Evolutionary conservation across 78 protist species (phyloP).

Genomic region (Anaeramoeba flamelloides): DNA sequence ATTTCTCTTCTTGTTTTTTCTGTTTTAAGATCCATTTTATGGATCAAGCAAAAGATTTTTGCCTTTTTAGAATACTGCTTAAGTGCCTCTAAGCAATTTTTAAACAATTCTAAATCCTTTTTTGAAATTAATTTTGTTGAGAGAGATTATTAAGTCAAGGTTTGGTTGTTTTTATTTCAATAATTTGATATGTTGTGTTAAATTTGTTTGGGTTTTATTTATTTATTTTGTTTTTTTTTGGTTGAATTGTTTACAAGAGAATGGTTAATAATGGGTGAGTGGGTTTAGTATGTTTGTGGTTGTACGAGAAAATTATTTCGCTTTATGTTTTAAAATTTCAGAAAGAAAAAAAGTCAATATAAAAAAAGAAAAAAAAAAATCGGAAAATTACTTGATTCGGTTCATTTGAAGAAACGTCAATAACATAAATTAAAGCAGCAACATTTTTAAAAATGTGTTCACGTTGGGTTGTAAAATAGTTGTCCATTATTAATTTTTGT

Average conservation of each 20-base stretch:
- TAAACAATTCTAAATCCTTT: not conserved
- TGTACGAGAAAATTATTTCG: too few species aligned
- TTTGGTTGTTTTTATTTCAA: not conserved
- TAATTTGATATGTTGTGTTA: not conserved
- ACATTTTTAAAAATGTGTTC: not conserved
- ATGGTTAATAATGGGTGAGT: too few species aligned
- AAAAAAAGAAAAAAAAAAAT: too few species aligned
- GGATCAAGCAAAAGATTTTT: not conserved
- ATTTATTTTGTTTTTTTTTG: not conserved
- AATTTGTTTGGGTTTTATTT: too few species aligned
- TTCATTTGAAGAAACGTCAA: not conserved
- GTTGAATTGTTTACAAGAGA: too few species aligned
- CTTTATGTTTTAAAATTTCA: too few species aligned
- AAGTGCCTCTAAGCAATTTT: not conserved
- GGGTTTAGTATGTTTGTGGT: too few species aligned
- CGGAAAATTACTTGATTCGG: not conserved
- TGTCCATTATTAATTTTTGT: not conserved
- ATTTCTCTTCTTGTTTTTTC: not conserved
- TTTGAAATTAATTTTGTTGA: too few species aligned
- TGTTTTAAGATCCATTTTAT: not conserved
- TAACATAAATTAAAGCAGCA: not conserved
- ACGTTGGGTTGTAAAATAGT: not conserved
- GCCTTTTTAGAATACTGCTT: not conserved
- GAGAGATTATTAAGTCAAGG: too few species aligned
- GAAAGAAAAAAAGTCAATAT: too few species aligned